Evolutionary conservation across 2,329 filamentous ascomycete species (phyloP).

Genomic region (Trichophaea hybrida): DNA sequence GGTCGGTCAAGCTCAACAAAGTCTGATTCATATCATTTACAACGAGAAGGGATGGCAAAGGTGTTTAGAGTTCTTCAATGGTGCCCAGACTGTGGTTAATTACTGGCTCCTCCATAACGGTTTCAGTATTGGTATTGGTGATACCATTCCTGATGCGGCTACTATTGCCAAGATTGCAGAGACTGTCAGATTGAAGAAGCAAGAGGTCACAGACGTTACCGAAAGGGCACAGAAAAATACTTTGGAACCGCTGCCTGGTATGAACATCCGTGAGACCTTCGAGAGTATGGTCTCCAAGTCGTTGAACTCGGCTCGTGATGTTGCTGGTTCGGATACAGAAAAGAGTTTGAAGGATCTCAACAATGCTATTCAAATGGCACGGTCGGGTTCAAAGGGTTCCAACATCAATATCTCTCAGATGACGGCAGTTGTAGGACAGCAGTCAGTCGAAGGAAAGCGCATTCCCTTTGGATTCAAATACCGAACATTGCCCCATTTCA

Average conservation of each 20-base stretch:
- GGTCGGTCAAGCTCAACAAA: constrained; percentile 75
- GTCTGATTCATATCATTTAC: constrained; percentile 90
- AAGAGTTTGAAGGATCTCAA: constrained; percentile 89
- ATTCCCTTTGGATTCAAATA: constrained; percentile 99
- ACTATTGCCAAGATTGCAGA: constrained; percentile 76
- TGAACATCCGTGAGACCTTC: constrained; percentile 97
- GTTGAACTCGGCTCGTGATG: constrained; percentile 88
- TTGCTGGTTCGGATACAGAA: constrained; percentile 83
- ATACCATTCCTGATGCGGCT: constrained; percentile 77
- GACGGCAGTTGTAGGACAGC: constrained; percentile 93
- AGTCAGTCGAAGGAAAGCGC: constrained; percentile 95
- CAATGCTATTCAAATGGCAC: constrained; percentile 92
- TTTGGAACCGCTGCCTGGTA: constrained; percentile 86
- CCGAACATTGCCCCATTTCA: constrained; percentile 89
- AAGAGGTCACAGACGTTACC: constrained; percentile 62
- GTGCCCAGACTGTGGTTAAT: constrained; percentile 83
- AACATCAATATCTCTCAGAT: constrained; percentile 99
- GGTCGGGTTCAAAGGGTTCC: constrained; percentile 93
- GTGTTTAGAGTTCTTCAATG: constrained; percentile 91
- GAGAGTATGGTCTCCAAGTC: constrained; percentile 93
- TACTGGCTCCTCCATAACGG: constrained; percentile 96
- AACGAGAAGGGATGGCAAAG: constrained; percentile 80
- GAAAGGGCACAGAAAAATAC: constrained; percentile 66
- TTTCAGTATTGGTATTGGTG: constrained; percentile 95
- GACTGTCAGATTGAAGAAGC: constrained; percentile 69